Percentiles rank a stretch among this genome's conserved stretches.
Evolutionary conservation across 805 yeast genomes (phyloP).

Genomic region (Candida manassasensis): DNA sequence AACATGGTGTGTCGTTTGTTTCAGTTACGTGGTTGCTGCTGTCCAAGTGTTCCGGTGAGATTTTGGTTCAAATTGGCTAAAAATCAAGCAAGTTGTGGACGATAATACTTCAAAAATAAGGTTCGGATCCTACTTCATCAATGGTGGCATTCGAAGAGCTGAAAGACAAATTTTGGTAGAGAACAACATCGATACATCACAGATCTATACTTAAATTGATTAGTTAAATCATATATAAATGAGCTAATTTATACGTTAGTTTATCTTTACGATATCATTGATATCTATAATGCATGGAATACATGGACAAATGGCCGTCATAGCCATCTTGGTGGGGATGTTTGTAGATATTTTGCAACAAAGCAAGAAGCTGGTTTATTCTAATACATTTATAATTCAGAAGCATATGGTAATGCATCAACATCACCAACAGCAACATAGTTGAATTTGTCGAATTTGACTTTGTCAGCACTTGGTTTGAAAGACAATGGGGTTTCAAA

Average conservation of each 20-base stretch:
- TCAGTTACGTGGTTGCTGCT: too few relatives aligned
- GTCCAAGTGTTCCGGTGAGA: too few relatives aligned
- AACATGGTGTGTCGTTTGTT: too few relatives aligned
- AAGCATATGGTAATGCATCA: conserved; percentile 79
- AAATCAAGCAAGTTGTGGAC: not conserved
- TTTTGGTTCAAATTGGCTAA: not conserved
- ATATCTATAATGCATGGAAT: conserved; percentile 1
- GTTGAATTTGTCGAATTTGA: conserved; percentile 60
- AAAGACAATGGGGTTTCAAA: conserved; percentile 27
- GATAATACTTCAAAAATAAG: too few relatives aligned
- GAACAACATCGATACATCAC: too few relatives aligned
- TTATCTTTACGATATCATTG: conserved; percentile 1
- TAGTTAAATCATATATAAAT: conserved; percentile 1
- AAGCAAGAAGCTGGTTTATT: too few relatives aligned
- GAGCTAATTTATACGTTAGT: conserved; percentile 1
- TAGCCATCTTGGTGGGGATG: too few relatives aligned
- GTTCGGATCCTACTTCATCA: too few relatives aligned
- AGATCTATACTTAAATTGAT: not conserved
- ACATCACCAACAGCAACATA: conserved; percentile 89
- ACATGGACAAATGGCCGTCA: not conserved
- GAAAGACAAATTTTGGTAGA: too few relatives aligned
- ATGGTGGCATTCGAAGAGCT: too few relatives aligned
- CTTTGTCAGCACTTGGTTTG: conserved; percentile 30
- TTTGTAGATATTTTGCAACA: too few relatives aligned
- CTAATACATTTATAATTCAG: conserved; percentile 66